A percentile compares a stretch with the other conserved stretches of the same genome.
Evolutionary conservation across 169 alveolate species (phyloP).

Genomic region (Cyclospora cayetanensis): DNA sequence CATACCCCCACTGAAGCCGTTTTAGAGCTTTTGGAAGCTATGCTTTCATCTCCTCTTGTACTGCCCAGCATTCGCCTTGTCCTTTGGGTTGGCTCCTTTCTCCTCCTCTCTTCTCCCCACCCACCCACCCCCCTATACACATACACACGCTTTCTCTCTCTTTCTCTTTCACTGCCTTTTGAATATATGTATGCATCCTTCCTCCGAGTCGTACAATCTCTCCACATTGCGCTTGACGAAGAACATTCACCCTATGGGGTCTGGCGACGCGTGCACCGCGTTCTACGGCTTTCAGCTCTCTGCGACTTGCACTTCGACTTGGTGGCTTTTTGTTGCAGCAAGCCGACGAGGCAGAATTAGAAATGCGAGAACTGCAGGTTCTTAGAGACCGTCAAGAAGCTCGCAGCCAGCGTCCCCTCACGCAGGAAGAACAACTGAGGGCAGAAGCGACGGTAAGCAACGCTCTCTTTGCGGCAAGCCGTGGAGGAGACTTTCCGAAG

Average conservation of each 20-base stretch:
- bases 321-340: slow-evolving; percentile 46
- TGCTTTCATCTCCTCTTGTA: too few relatives aligned
- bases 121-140: not conserved
- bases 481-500: too few relatives aligned
- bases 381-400: slow-evolving; percentile 81
- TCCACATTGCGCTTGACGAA: not conserved
- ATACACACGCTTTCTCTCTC: not conserved
- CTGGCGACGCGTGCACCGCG: not conserved
- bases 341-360: slow-evolving; percentile 77
- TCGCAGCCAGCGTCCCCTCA: slow-evolving; percentile 75
- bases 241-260: not conserved
- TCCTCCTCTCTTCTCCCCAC: not conserved
- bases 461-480: not conserved
- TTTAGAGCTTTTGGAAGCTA: too few relatives aligned
- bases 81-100: not conserved
- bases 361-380: slow-evolving; percentile 78
- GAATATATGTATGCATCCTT: not conserved
- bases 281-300: too few relatives aligned
- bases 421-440: slow-evolving; percentile 80
- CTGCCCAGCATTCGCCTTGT: too few relatives aligned
- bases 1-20: too few relatives aligned
- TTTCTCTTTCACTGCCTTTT: not conserved
- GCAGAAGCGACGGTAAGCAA: slow-evolving; percentile 77
- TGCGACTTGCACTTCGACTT: too few relatives aligned
- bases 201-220: not conserved